Base-by-base conservation (phyloP, 305 asterid species). In the Euphrasia arctica region DNA sequence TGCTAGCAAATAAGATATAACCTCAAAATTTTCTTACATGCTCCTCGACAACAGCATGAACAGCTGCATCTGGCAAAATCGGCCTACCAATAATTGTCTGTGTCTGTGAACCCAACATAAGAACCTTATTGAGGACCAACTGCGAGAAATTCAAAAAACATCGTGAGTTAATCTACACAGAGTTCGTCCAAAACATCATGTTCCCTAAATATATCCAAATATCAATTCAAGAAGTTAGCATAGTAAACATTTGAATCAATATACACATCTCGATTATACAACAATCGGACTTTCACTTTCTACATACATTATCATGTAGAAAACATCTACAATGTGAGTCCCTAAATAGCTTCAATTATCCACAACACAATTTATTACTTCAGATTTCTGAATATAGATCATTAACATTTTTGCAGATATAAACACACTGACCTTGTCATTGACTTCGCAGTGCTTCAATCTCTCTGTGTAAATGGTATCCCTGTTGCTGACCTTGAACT, bases 41-140 rank as follows among this genome's bases (percentile, higher is more conserved):
- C 82, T 94, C 97, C 86, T 93, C 99, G 9, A 93, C 99, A 70
- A 90, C 92, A 73, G 95, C 96, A 76, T 88, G 95, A 72, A 90
- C 99, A 78, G 90, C 79, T 45, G 95, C 97, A 72, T 88, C 87
- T 5, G 91, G 96, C 88, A 90, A 82, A 69, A 86, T 51, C 41
- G 99, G 99, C 58, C 99, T 85, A 27, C 99, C 99, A 67, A 93
- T 90, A 63, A 90, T 80, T 54, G 96, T 88, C 75, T 86, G 95
- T 9, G 80, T 66, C 66, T 58, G 52, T 36, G 97, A 86, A 39
- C 99, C 99, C 74, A 93, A 70, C 90, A 93, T 82, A 77, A 93
- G 87, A 81, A 93, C 91, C 88, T 78, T 88, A 74, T 82, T 86
- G 67, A 93, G 83, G 54, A 86, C 75, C 84, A 93, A 69, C 99